These are phyloP conservation scores for Apiotrichum veenhuisii DNA, from an alignment of 1,284 basidiomycete species.

Conservation along the genomic window DNA sequence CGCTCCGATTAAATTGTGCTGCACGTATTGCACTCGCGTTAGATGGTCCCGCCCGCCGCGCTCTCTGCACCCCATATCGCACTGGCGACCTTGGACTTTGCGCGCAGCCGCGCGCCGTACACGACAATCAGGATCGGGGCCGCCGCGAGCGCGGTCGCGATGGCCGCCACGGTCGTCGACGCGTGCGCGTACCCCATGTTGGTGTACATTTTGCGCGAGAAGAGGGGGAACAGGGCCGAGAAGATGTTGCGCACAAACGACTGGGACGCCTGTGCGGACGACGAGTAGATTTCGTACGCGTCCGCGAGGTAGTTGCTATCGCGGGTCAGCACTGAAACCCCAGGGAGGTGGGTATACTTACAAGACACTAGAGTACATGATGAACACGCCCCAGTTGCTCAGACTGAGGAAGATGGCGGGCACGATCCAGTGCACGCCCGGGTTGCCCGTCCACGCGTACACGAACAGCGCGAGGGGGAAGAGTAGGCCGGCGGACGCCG, in stretches of 20 bases:
- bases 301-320: slow-evolving; percentile 43
- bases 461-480: slow-evolving; percentile 37
- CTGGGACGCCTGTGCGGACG: slow-evolving; percentile 49
- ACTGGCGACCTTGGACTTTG: slow-evolving; percentile 42
- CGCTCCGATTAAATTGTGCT: too few relatives aligned
- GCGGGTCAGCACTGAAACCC: not conserved
- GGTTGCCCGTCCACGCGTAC: slow-evolving; percentile 45
- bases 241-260: slow-evolving; percentile 44
- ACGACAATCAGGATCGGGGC: slow-evolving; percentile 44
- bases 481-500: slow-evolving; percentile 41
- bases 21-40: too few relatives aligned
- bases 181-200: slow-evolving; percentile 43
- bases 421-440: slow-evolving; percentile 32
- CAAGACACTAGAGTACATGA: slow-evolving; percentile 43
- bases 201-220: slow-evolving; percentile 40
- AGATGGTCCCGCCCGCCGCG: not conserved
- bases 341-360: slow-evolving; percentile 28
- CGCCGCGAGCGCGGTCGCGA: slow-evolving; percentile 37
- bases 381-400: slow-evolving; percentile 33
- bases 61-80: slow-evolving; percentile 9
- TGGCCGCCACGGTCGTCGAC: slow-evolving; percentile 39
- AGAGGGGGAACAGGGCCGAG: slow-evolving; percentile 41
- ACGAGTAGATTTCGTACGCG: slow-evolving; percentile 46
- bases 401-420: slow-evolving; percentile 33
- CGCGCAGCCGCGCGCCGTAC: slow-evolving; percentile 41